Evolutionary conservation across 352 stramenopile species (phyloP), one percentile per base, ranked within the genome.

Genomic region (Pythium insidiosum): DNA sequence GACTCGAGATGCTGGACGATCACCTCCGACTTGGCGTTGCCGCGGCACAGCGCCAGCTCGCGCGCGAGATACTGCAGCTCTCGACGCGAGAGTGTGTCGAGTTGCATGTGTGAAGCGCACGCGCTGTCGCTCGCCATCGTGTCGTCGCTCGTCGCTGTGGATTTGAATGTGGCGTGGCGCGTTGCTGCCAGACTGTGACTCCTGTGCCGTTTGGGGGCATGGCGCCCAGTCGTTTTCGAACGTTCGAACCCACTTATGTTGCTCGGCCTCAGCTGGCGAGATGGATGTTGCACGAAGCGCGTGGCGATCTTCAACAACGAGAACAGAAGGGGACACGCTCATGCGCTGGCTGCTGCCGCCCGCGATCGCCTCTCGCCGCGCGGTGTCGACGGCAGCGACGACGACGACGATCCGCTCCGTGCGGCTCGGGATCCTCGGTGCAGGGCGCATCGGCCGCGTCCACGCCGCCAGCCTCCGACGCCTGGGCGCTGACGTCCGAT

Each of bases 391-490:
- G n/a, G 12, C 1, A 22, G 10, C 19, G 36, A n/a, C n/a, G n/a
- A n/a, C n/a, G n/a, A n/a, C n/a, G n/a, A n/a, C n/a, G n/a, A n/a
- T n/a, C n/a, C n/a, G n/a, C n/a, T n/a, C n/a, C n/a, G n/a, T n/a
- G n/a, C 73, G 71, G 9, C 70, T 90, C 11, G 78, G 74, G 6
- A 78, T 90, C 38, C 49, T 90, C 5, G 78, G 78, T 20, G 74
- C 66, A 6, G 78, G 78, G 20, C 73, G 78, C 26, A 90, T 90
- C 40, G 78, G 62, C 6, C 38, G 62, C 44, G 69, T 90, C 30
- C 78, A 90, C 44, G 68, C 63, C 1, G 47, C 76, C 16, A 53
- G 68, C 10, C 49, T 90, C 6, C 61, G 68, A 25, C 66, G 67
- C 20, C 68, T 70, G 10, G 67, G 61, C 48, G 49, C 72, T 84